These are phyloP conservation scores for Penicillium taxi DNA, from an alignment of 495 filamentous ascomycete species.

Conservation along the genomic window DNA sequence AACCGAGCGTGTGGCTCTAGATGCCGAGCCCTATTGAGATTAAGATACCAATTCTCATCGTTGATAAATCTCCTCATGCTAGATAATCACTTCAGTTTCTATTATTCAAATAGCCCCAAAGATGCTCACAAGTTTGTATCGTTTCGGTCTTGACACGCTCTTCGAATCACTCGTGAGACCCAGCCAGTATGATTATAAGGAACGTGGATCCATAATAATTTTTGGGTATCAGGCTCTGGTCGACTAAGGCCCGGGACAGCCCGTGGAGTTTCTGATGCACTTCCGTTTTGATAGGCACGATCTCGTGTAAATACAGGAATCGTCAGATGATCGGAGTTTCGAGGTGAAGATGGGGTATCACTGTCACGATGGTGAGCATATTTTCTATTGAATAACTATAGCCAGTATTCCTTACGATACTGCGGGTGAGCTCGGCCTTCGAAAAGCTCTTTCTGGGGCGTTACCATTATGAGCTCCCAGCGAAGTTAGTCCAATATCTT, in stretches of 20 bases:
- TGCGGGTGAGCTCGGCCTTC: slow-evolving; percentile 13
- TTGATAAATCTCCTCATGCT: slow-evolving; percentile 47
- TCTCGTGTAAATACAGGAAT: slow-evolving; percentile 22
- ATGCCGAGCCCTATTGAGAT: slow-evolving; percentile 41
- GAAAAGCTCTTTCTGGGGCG: slow-evolving; percentile 14
- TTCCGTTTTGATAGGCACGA: slow-evolving; percentile 15
- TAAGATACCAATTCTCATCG: slow-evolving; percentile 37
- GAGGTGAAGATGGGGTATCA: slow-evolving; percentile 9
- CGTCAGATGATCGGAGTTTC: slow-evolving; percentile 18
- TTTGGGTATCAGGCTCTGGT: slow-evolving; percentile 33
- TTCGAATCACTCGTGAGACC: slow-evolving; percentile 40
- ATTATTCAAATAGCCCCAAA: neutral
- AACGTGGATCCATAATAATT: slow-evolving; percentile 60
- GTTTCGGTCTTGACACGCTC: slow-evolving; percentile 20
- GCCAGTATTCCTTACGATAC: slow-evolving; percentile 14
- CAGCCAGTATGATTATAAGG: slow-evolving; percentile 59
- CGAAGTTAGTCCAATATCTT: slow-evolving; percentile 9
- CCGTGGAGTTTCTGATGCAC: slow-evolving; percentile 22
- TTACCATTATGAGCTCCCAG: slow-evolving; percentile 11
- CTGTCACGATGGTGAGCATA: neutral
- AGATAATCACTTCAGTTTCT: neutral
- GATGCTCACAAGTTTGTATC: slow-evolving; percentile 21
- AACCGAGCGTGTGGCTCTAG: slow-evolving; percentile 40
- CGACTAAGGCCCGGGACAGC: slow-evolving; percentile 30
- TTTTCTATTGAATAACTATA: neutral